These are phyloP conservation scores for Lachancea sp. DNA, from an alignment of 805 yeast species.

Conservation along the genomic window DNA sequence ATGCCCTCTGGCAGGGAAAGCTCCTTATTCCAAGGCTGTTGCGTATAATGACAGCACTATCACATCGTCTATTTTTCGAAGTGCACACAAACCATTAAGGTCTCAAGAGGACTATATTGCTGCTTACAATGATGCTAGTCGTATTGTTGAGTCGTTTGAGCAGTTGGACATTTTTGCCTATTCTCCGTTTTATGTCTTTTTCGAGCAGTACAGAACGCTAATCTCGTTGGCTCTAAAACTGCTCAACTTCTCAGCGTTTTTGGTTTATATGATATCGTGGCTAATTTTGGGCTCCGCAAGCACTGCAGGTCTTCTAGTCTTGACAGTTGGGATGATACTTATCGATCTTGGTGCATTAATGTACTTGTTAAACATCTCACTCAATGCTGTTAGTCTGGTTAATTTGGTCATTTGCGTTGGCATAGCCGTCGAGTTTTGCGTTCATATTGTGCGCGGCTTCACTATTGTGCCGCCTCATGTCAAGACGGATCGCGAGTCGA, in stretches of 20 bases:
- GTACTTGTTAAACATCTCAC: slow-evolving; percentile 65
- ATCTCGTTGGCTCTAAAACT: slow-evolving; percentile 51
- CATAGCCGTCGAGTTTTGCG: slow-evolving; percentile 86
- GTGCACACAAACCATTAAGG: slow-evolving; percentile 70
- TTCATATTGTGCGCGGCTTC: slow-evolving; percentile 79
- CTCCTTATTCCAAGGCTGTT: slow-evolving; percentile 70
- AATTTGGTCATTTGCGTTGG: slow-evolving; percentile 91
- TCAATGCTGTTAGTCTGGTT: slow-evolving; percentile 86
- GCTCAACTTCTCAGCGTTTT: slow-evolving; percentile 43
- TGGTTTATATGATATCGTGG: slow-evolving; percentile 49
- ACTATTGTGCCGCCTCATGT: slow-evolving; percentile 37
- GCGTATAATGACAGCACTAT: slow-evolving; percentile 40
- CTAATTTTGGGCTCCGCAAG: slow-evolving; percentile 60
- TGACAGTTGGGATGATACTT: slow-evolving; percentile 58
- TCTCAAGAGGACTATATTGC: slow-evolving; percentile 79
- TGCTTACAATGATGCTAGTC: slow-evolving; percentile 66
- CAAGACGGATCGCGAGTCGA: slow-evolving; percentile 32
- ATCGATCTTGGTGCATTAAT: slow-evolving; percentile 74
- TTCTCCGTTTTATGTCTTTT: slow-evolving; percentile 87
- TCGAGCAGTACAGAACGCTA: slow-evolving; percentile 77
- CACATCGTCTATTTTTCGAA: slow-evolving; percentile 62
- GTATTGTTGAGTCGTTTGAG: slow-evolving; percentile 56
- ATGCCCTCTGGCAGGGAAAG: slow-evolving; percentile 93
- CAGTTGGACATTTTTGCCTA: slow-evolving; percentile 72
- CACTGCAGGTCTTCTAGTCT: slow-evolving; percentile 50